Evolutionary conservation across 805 yeast genomes (phyloP).

Genomic region (Pichia membranifaciens): DNA sequence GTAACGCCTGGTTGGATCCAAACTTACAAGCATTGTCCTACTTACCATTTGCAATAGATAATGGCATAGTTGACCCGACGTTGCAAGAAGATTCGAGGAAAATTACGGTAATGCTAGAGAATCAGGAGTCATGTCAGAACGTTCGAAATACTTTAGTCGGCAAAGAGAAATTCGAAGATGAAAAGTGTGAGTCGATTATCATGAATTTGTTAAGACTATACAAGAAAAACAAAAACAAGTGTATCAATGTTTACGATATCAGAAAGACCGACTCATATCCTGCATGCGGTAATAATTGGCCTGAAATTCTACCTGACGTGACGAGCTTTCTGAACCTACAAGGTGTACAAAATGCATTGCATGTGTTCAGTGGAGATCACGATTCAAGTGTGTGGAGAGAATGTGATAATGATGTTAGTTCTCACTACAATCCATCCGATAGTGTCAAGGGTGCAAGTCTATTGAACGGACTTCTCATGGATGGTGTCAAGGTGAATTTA

Average conservation of each 20-base stretch:
- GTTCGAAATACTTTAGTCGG: slow-evolving; percentile 32
- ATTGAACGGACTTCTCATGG: slow-evolving; percentile 57
- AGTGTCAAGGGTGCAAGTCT: slow-evolving; percentile 48
- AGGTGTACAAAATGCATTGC: slow-evolving; percentile 45
- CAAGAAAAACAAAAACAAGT: slow-evolving; percentile 32
- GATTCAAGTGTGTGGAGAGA: slow-evolving; percentile 57
- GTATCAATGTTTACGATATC: slow-evolving; percentile 81
- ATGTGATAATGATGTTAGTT: slow-evolving; percentile 60
- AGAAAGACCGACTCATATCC: slow-evolving; percentile 70
- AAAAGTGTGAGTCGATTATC: slow-evolving; percentile 38
- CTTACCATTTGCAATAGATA: slow-evolving; percentile 60
- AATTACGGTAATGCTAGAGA: slow-evolving; percentile 37
- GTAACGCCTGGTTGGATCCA: slow-evolving; percentile 95
- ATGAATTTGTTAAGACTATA: slow-evolving; percentile 30
- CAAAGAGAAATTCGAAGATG: slow-evolving; percentile 18
- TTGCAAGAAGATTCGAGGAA: slow-evolving; percentile 25
- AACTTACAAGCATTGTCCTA: slow-evolving; percentile 76
- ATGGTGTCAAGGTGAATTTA: slow-evolving; percentile 53
- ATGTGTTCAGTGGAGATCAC: slow-evolving; percentile 31
- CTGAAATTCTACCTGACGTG: slow-evolving; percentile 49
- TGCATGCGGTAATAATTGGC: slow-evolving; percentile 92
- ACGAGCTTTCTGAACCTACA: slow-evolving; percentile 43
- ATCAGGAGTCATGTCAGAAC: slow-evolving; percentile 59
- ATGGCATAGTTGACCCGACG: slow-evolving; percentile 44
- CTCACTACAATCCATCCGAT: slow-evolving; percentile 42